Percentiles rank a stretch among this genome's conserved stretches.
These are phyloP conservation scores for Penicillium subrubescens DNA, from an alignment of 495 filamentous ascomycete genomes.

Conservation along the genomic window DNA sequence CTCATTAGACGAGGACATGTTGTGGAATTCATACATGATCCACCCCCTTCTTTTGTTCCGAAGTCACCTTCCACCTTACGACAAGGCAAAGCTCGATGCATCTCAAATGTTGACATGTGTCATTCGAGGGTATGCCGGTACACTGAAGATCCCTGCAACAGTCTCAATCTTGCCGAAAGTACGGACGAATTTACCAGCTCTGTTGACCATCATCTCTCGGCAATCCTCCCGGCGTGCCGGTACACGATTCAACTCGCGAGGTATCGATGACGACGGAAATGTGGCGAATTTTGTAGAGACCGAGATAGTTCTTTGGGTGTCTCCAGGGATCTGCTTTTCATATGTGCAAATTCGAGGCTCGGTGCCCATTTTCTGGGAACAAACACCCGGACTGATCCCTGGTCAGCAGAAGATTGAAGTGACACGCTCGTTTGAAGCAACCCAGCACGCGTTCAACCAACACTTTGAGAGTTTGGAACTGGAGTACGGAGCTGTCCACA, in stretches of 20 bases:
- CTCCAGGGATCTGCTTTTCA: conserved; percentile 77
- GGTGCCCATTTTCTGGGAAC: conserved; percentile 97
- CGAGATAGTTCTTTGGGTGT: conserved; percentile 70
- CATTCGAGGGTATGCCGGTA: conserved; percentile 88
- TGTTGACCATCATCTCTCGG: conserved; percentile 85
- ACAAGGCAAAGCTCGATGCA: conserved; percentile 73
- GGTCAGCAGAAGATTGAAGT: conserved; percentile 94
- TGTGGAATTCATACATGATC: conserved; percentile 99
- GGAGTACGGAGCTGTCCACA: conserved; percentile 84
- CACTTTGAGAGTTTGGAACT: conserved; percentile 84
- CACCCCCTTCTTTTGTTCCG: conserved; percentile 86
- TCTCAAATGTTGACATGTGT: conserved; percentile 91
- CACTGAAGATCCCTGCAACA: conserved; percentile 76
- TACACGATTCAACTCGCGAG: conserved; percentile 92
- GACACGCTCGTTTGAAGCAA: conserved; percentile 85
- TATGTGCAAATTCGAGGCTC: conserved; percentile 92
- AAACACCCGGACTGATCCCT: conserved; percentile 81
- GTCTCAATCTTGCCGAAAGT: conserved; percentile 49
- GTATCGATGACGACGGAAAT: conserved; percentile 96
- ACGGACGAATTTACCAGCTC: conserved; percentile 72
- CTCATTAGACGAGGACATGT: conserved; percentile 81
- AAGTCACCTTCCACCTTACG: conserved; percentile 69
- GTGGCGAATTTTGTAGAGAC: conserved; percentile 90
- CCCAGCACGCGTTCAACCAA: conserved; percentile 92
- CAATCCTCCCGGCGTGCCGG: conserved; percentile 90